Conservation (phyloP, 495 filamentous ascomycete species). For the Podospora fimiseda region DNA sequence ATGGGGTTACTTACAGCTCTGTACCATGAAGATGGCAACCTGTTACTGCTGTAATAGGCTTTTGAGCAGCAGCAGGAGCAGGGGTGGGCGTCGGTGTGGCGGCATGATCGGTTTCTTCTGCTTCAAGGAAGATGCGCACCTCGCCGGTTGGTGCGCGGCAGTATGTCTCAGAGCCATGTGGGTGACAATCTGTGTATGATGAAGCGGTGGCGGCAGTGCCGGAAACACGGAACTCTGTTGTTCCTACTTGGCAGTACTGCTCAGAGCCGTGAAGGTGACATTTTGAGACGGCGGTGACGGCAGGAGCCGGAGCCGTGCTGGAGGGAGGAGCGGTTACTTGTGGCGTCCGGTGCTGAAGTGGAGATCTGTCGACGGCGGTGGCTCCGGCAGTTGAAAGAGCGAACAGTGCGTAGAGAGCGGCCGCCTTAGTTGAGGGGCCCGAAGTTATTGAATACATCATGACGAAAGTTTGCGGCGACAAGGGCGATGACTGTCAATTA, state of each 20-base stretch:
- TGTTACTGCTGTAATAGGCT: slow-evolving; percentile 11
- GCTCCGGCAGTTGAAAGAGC: slow-evolving; percentile 1
- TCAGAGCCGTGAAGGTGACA: slow-evolving; percentile 11
- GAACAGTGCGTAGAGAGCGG: slow-evolving; percentile 14
- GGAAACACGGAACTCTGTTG: slow-evolving; percentile 11
- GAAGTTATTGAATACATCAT: slow-evolving; percentile 10
- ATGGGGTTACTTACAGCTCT: slow-evolving; percentile 7
- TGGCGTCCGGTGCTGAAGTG: slow-evolving; percentile 9
- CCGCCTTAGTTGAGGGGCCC: slow-evolving; percentile 3
- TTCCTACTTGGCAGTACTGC: slow-evolving; percentile 13
- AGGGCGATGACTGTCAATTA: no score
- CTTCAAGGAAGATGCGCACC: slow-evolving; percentile 8
- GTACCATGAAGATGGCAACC: slow-evolving; percentile 14
- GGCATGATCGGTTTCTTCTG: slow-evolving; percentile 2
- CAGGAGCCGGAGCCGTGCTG: slow-evolving; percentile 1
- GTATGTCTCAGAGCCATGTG: slow-evolving; percentile 1
- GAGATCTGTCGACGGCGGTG: slow-evolving; percentile 2
- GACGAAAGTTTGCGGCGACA: no score
- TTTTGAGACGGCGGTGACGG: slow-evolving; percentile 16
- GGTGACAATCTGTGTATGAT: slow-evolving; percentile 13
- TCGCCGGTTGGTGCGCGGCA: slow-evolving; percentile 8
- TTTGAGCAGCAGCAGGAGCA: background rate
- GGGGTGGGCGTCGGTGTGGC: slow-evolving; percentile 6
- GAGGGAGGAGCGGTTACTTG: slow-evolving; percentile 7
- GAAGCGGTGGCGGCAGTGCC: slow-evolving; percentile 10